A percentile compares a stretch with the other conserved stretches of the same genome.
phyloP scores from a whole-genome alignment of 2,329 filamentous ascomycete genomes.

The Cytospora chrysosperma region DNA sequence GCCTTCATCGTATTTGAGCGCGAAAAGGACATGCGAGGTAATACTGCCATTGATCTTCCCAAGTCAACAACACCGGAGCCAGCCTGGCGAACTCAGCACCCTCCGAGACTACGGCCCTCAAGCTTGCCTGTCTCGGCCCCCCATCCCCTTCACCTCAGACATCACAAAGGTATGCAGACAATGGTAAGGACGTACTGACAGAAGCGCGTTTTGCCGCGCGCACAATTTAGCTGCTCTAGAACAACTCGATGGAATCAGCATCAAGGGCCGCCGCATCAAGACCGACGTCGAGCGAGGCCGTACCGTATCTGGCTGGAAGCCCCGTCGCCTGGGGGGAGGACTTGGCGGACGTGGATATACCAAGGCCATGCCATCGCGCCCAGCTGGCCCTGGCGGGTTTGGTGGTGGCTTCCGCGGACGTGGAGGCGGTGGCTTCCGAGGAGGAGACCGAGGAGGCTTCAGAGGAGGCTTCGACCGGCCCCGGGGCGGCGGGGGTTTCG shows the following conservation, averaged over 20 bases:
- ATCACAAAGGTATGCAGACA: slow-evolving; percentile 34
- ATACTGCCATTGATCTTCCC: slow-evolving; percentile 47
- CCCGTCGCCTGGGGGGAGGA: slow-evolving; percentile 85
- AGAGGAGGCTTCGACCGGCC: slow-evolving; percentile 56
- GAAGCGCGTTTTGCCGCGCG: slow-evolving; percentile 57
- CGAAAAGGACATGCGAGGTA: slow-evolving; percentile 99
- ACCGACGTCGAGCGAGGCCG: slow-evolving; percentile 96
- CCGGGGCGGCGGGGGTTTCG: slow-evolving; percentile 48
- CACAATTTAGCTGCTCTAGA: slow-evolving; percentile 81
- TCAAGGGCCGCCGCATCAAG: slow-evolving; percentile 87
- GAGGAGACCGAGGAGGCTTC: slow-evolving; percentile 40
- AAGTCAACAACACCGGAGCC: slow-evolving; percentile 44
- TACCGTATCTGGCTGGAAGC: slow-evolving; percentile 91
- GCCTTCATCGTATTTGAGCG: slow-evolving; percentile 96
- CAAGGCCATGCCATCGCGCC: slow-evolving; percentile 71
- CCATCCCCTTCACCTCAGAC: slow-evolving; percentile 28
- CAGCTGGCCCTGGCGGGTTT: slow-evolving; percentile 60
- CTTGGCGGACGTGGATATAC: slow-evolving; percentile 92
- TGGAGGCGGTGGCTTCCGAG: slow-evolving; percentile 43
- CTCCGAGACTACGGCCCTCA: slow-evolving; percentile 55
- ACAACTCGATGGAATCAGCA: slow-evolving; percentile 79
- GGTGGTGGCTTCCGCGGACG: slow-evolving; percentile 54
- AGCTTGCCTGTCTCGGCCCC: slow-evolving; percentile 52
- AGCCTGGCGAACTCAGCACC: slow-evolving; percentile 35
- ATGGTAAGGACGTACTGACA: slow-evolving; percentile 69